These are phyloP conservation scores for Shiraia bambusicola DNA, from an alignment of 2,329 filamentous ascomycete genomes.

Conservation along the genomic window DNA sequence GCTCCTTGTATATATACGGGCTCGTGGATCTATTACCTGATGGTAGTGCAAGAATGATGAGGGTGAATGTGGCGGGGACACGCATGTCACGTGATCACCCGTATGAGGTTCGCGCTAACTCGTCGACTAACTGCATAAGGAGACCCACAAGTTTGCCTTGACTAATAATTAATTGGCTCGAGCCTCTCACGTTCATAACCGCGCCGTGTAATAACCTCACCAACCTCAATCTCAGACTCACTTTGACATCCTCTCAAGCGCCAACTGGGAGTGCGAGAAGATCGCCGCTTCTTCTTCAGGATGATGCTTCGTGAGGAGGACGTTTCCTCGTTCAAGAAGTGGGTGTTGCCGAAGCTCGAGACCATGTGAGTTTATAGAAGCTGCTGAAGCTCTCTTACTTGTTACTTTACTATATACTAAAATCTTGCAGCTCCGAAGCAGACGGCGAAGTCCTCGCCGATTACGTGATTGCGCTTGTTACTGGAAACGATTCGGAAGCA, in stretches of 20 bases:
- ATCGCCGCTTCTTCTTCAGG: slow-evolving; percentile 5
- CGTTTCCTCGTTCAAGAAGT: slow-evolving; percentile 65
- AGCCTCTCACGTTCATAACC: too few species aligned
- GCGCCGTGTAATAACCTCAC: too few species aligned
- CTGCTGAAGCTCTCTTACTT: neutral
- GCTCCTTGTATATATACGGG: neutral
- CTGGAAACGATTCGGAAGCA: slow-evolving; percentile 61
- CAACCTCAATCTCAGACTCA: too few species aligned
- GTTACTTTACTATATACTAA: slow-evolving; percentile 9
- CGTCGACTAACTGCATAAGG: neutral
- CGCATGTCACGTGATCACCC: slow-evolving; percentile 18
- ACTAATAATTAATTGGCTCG: too few species aligned
- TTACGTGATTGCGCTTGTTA: slow-evolving; percentile 76
- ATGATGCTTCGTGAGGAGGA: slow-evolving; percentile 60
- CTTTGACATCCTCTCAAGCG: neutral
- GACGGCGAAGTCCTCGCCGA: slow-evolving; percentile 81
- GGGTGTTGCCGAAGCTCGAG: slow-evolving; percentile 76
- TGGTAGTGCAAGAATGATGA: neutral
- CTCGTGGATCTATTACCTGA: too few species aligned
- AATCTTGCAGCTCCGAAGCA: slow-evolving; percentile 64
- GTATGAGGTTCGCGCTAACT: slow-evolving; percentile 15
- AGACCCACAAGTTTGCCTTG: too few species aligned
- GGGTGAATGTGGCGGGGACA: slow-evolving; percentile 21
- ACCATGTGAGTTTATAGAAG: slow-evolving; percentile 64
- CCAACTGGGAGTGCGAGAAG: slow-evolving; percentile 4